Evolutionary conservation across 2,329 filamentous ascomycete species (phyloP).

Genomic region (Boeremia lycopersici): DNA sequence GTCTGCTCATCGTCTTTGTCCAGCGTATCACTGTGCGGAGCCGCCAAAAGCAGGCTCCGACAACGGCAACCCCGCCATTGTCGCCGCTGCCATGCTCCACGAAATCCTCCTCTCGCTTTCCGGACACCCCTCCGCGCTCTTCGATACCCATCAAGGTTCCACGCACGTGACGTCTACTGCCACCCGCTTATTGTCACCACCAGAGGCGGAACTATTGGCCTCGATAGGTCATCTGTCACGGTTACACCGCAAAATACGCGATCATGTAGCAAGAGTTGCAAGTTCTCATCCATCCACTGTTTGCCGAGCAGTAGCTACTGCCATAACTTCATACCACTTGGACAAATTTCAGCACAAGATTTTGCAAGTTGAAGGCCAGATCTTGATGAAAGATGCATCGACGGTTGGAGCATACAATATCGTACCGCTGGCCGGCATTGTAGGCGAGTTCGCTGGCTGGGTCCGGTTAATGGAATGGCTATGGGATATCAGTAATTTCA

Average conservation of each 20-base stretch:
- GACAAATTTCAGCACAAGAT: slow-evolving; percentile 82
- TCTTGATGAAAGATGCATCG: slow-evolving; percentile 76
- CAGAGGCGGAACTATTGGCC: slow-evolving; percentile 81
- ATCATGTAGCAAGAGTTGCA: slow-evolving; percentile 69
- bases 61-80: slow-evolving; percentile 21
- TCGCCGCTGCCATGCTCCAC: slow-evolving; percentile 81
- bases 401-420: slow-evolving; percentile 92
- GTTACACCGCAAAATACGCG: slow-evolving; percentile 74
- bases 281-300: slow-evolving; percentile 77
- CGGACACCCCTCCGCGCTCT: slow-evolving; percentile 88
- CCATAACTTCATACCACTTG: slow-evolving; percentile 76
- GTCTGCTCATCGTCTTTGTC: slow-evolving; percentile 37
- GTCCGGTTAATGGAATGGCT: slow-evolving; percentile 84
- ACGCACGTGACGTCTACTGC: slow-evolving; percentile 46
- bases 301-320: slow-evolving; percentile 83
- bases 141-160: slow-evolving; percentile 59
- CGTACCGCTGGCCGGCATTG: slow-evolving; percentile 84
- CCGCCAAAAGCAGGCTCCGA: slow-evolving; percentile 18
- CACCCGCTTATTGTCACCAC: slow-evolving; percentile 67
- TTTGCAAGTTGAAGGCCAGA: slow-evolving; percentile 78
- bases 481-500: slow-evolving; percentile 73
- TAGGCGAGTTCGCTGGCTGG: slow-evolving; percentile 88
- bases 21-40: slow-evolving; percentile 28
- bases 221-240: slow-evolving; percentile 78
- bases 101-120: slow-evolving; percentile 97